Evolutionary conservation across 441 rosid genomes (phyloP).

Genomic region (Erodium trifolium): DNA sequence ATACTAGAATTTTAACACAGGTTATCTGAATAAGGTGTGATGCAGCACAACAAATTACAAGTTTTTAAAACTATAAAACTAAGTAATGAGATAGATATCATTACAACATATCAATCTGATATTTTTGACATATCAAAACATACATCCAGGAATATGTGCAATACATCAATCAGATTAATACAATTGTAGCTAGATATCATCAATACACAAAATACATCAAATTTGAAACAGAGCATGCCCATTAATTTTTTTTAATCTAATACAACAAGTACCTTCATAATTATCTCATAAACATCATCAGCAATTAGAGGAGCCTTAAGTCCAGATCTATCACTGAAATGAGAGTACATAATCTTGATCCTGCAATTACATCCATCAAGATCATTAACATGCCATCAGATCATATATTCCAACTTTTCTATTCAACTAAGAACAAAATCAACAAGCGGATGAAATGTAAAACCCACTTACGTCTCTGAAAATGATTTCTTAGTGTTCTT

Average conservation of each 20-base stretch:
- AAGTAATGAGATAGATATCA: no score
- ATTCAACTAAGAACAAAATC: not conserved
- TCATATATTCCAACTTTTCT: not conserved
- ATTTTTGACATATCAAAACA: no score
- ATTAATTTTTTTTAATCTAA: not conserved
- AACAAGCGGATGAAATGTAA: no score
- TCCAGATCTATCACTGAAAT: constrained; percentile 61
- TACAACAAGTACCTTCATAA: constrained; percentile 49
- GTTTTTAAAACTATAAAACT: no score
- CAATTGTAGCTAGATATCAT: no score
- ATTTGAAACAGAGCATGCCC: no score
- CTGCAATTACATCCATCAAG: constrained; percentile 27
- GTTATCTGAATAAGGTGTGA: no score
- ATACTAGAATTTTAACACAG: not conserved
- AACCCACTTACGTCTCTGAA: constrained; percentile 67
- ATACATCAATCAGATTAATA: not conserved
- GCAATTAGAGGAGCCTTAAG: constrained; percentile 64
- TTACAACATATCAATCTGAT: no score
- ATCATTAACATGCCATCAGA: not conserved
- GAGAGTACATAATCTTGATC: constrained; percentile 61
- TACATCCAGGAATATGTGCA: no score
- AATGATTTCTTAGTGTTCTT: constrained; percentile 75
- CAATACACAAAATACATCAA: no score
- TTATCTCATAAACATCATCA: constrained; percentile 74
- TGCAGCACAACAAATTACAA: no score